These are phyloP conservation scores for Lactifluus volemus DNA, from an alignment of 768 basidiomycete species.

Conservation along the genomic window DNA sequence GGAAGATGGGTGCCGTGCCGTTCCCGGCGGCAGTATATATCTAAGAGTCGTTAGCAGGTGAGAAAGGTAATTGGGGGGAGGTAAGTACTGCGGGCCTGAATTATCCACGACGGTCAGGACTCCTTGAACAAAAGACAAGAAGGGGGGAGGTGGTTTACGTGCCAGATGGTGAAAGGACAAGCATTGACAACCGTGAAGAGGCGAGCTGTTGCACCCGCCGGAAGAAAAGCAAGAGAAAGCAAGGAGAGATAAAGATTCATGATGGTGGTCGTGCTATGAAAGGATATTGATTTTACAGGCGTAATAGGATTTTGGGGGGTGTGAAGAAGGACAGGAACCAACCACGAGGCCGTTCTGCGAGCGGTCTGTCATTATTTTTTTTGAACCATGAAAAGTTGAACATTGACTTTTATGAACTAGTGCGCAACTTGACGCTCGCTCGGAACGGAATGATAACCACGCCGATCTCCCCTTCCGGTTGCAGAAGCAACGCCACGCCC, in stretches of 20 bases:
- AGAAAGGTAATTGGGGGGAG: too few relatives aligned
- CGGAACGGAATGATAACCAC: not conserved
- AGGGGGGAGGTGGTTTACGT: not conserved
- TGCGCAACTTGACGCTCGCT: not conserved
- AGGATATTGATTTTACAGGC: not conserved
- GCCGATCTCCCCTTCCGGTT: not conserved
- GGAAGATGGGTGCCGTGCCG: constrained; percentile 1
- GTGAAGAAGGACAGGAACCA: not conserved
- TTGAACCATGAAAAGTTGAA: not conserved
- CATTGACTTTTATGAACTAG: not conserved
- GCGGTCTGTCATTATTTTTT: not conserved
- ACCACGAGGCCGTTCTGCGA: not conserved
- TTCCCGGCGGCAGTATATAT: constrained; percentile 8
- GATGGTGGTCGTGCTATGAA: not conserved
- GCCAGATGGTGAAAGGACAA: constrained; percentile 17
- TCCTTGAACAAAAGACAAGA: not conserved
- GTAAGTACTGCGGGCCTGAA: constrained; percentile 15
- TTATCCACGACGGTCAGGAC: not conserved
- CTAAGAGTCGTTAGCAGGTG: not conserved
- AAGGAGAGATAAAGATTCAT: not conserved
- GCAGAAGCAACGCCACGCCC: too few relatives aligned
- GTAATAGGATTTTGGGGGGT: not conserved
- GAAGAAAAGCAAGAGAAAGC: not conserved
- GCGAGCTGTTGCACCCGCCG: not conserved
- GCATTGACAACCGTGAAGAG: constrained; percentile 14